Evolutionary conservation across 2,329 filamentous ascomycete genomes (phyloP).

Genomic region (Trichophyton verrucosum): DNA sequence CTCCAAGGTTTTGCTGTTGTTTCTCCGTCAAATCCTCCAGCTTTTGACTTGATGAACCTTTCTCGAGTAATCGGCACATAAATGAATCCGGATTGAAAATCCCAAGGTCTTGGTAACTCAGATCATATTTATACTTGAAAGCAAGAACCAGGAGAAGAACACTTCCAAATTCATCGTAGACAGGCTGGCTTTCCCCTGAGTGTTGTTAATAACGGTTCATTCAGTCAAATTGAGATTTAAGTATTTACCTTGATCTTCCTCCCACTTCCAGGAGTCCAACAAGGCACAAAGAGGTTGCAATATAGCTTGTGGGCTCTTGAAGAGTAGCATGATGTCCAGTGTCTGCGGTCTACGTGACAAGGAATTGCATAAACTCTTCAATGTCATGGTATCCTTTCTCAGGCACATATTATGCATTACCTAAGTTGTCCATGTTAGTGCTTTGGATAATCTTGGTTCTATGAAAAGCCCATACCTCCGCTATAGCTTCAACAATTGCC

Average conservation of each 20-base stretch:
- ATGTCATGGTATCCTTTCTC: conserved; percentile 49
- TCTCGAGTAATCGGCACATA: conserved; percentile 41
- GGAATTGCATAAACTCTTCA: conserved; percentile 49
- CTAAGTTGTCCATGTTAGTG: conserved; percentile 16
- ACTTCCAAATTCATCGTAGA: conserved; percentile 54
- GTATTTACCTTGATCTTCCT: conserved; percentile 45
- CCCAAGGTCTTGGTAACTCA: conserved; percentile 42
- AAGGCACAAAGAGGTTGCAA: conserved; percentile 47
- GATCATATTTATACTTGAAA: conserved; percentile 45
- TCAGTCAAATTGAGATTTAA: neutral
- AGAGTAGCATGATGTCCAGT: conserved; percentile 49
- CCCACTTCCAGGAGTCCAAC: conserved; percentile 52
- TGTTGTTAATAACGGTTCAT: neutral
- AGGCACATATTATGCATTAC: conserved; percentile 46
- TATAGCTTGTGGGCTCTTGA: conserved; percentile 44
- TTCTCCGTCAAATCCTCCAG: conserved; percentile 42
- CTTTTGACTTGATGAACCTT: conserved; percentile 35
- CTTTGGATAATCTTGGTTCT: neutral
- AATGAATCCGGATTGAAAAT: conserved; percentile 41
- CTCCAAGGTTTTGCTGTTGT: conserved; percentile 44
- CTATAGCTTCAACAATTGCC: conserved; percentile 65
- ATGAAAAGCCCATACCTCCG: conserved; percentile 43
- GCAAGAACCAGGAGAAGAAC: conserved; percentile 47
- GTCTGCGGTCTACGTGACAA: conserved; percentile 44
- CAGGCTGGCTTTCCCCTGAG: conserved; percentile 47